phyloP scores from a whole-genome alignment of 805 yeast species.

The Wickerhamiella sorbophila region DNA sequence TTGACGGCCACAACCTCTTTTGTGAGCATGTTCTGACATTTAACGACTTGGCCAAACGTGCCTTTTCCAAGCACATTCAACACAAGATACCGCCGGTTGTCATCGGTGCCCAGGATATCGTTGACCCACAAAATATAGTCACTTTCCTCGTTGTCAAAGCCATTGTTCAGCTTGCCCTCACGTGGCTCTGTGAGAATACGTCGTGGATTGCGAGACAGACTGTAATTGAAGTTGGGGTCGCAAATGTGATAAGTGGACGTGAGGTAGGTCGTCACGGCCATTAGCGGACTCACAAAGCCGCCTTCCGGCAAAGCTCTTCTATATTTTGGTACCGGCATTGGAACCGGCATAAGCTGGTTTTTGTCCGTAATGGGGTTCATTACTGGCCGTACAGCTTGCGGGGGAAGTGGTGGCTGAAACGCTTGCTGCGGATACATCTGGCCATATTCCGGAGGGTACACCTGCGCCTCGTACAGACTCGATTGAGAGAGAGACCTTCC shows the following conservation, averaged over 20 bases:
- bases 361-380: slow-evolving; percentile 10
- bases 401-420: slow-evolving; percentile 10
- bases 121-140: slow-evolving; percentile 90
- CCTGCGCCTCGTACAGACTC: no score
- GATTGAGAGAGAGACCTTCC: no score
- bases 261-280: slow-evolving; percentile 63
- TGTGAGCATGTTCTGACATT: slow-evolving; percentile 66
- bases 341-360: slow-evolving; percentile 23
- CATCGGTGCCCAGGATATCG: slow-evolving; percentile 78
- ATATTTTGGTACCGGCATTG: slow-evolving; percentile 20
- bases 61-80: slow-evolving; percentile 90
- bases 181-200: slow-evolving; percentile 86
- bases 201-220: slow-evolving; percentile 73
- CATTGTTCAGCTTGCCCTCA: slow-evolving; percentile 68
- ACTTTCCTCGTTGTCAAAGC: slow-evolving; percentile 73
- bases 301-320: slow-evolving; percentile 28
- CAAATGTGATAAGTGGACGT: slow-evolving; percentile 74
- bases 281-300: slow-evolving; percentile 41
- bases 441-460: background rate
- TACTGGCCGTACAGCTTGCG: slow-evolving; percentile 7
- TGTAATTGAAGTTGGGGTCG: slow-evolving; percentile 71
- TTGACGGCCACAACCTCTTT: slow-evolving; percentile 89
- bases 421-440: slow-evolving; percentile 6
- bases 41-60: slow-evolving; percentile 95
- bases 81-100: slow-evolving; percentile 75